phyloP scores from a whole-genome alignment of 352 stramenopile species.

The Globisporangium paddicum region DNA sequence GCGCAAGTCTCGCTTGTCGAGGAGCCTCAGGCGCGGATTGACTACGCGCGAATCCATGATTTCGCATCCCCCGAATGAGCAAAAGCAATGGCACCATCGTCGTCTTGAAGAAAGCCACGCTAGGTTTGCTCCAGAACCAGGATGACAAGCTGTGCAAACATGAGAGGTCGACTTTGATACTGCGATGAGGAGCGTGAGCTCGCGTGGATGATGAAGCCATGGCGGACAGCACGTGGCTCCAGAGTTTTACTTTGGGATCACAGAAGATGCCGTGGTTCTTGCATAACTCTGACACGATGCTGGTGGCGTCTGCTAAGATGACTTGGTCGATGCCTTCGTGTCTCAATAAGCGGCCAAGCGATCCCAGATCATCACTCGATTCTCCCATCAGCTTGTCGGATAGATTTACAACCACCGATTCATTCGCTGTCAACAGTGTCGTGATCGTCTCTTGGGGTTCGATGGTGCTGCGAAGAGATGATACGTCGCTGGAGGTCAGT shows the following conservation, averaged over 20 bases:
- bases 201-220: conserved; percentile 8
- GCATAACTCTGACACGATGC: conserved; percentile 23
- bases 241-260: conserved; percentile 6
- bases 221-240: conserved; percentile 16
- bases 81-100: conserved; percentile 16
- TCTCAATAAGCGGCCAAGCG: conserved; percentile 16
- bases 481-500: neutral
- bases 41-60: conserved; percentile 3
- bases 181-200: neutral
- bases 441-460: neutral
- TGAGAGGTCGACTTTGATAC: conserved; percentile 10
- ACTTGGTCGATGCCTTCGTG: neutral
- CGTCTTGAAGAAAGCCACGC: conserved; percentile 16
- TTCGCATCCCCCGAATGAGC: conserved; percentile 19
- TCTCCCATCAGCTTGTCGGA: conserved; percentile 2
- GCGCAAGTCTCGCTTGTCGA: neutral
- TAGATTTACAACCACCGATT: neutral
- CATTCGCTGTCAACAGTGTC: neutral
- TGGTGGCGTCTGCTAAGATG: conserved; percentile 13
- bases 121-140: conserved; percentile 30
- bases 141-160: conserved; percentile 22
- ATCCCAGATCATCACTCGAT: conserved; percentile 1
- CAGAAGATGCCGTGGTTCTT: conserved; percentile 26
- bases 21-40: neutral
- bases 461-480: neutral